phyloP scores from a whole-genome alignment of 2,329 filamentous ascomycete species.

The Septoria linicola region DNA sequence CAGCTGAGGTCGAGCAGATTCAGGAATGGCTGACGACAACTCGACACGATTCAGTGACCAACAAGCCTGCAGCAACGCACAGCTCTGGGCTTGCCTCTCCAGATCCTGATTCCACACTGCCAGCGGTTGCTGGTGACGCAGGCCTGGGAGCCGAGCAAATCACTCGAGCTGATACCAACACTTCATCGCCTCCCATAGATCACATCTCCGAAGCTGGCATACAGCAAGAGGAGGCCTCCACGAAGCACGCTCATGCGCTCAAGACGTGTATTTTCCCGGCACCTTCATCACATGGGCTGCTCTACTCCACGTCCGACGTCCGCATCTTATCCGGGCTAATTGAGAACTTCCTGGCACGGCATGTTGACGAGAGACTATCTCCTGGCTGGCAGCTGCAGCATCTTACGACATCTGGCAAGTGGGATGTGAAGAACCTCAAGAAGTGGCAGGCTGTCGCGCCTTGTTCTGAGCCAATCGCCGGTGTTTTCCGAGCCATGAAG shows the following conservation, averaged over 20 bases:
- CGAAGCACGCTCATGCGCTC: slow-evolving; percentile 49
- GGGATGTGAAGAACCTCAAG: slow-evolving; percentile 93
- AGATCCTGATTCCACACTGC: background rate
- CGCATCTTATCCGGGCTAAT: slow-evolving; percentile 78
- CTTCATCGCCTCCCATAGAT: background rate
- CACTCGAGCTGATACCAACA: background rate
- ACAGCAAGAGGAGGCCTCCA: slow-evolving; percentile 22
- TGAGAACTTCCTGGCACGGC: slow-evolving; percentile 72
- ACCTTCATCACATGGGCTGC: slow-evolving; percentile 78
- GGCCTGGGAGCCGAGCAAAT: slow-evolving; percentile 13
- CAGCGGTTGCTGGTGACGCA: slow-evolving; percentile 13
- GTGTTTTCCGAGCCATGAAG: slow-evolving; percentile 85
- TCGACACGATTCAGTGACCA: slow-evolving; percentile 11
- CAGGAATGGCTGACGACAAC: slow-evolving; percentile 40
- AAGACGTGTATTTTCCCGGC: slow-evolving; percentile 69
- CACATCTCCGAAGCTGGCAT: slow-evolving; percentile 12
- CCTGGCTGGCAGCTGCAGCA: slow-evolving; percentile 90
- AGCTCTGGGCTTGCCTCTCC: background rate
- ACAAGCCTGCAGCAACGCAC: background rate
- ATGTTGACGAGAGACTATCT: slow-evolving; percentile 74
- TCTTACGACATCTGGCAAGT: slow-evolving; percentile 86
- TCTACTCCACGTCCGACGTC: slow-evolving; percentile 75
- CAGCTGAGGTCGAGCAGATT: slow-evolving; percentile 69
- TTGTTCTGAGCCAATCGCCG: slow-evolving; percentile 61
- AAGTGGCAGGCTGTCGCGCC: slow-evolving; percentile 70